phyloP scores from a whole-genome alignment of 2,329 filamentous ascomycete species.

The Teratosphaeria nubilosa region DNA sequence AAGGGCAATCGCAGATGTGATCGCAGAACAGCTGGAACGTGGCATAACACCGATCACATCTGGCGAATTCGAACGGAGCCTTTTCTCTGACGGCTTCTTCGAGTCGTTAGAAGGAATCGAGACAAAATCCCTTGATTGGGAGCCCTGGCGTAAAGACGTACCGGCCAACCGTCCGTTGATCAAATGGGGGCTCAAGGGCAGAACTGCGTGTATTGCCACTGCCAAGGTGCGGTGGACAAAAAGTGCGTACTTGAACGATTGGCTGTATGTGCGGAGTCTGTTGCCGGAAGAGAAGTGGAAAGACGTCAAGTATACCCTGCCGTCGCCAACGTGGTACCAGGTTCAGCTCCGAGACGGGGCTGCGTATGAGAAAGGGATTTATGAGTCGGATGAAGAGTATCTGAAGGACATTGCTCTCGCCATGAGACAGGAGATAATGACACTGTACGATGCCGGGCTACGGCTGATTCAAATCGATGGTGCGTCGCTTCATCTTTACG shows the following conservation, averaged over 20 bases:
- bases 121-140: background rate
- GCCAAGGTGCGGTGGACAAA: conserved; percentile 12
- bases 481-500: background rate
- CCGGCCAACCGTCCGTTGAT: conserved; percentile 12
- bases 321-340: conserved; percentile 21
- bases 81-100: conserved; percentile 20
- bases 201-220: conserved; percentile 14
- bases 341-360: conserved; percentile 19
- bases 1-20: conserved; percentile 52
- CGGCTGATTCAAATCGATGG: conserved; percentile 15
- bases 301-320: conserved; percentile 18
- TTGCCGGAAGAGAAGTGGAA: conserved; percentile 9
- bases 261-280: conserved; percentile 10
- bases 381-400: conserved; percentile 17
- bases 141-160: conserved; percentile 16
- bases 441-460: conserved; percentile 15
- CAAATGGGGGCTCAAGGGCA: conserved; percentile 10
- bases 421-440: conserved; percentile 13
- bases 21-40: conserved; percentile 51
- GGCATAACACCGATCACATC: conserved; percentile 54
- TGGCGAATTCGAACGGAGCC: conserved; percentile 48
- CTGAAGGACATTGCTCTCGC: conserved; percentile 18
- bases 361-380: conserved; percentile 15
- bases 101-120: conserved; percentile 14
- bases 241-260: conserved; percentile 16